These are phyloP conservation scores for Eimeria brunetti DNA, from an alignment of 169 alveolate genomes.

Conservation along the genomic window DNA sequence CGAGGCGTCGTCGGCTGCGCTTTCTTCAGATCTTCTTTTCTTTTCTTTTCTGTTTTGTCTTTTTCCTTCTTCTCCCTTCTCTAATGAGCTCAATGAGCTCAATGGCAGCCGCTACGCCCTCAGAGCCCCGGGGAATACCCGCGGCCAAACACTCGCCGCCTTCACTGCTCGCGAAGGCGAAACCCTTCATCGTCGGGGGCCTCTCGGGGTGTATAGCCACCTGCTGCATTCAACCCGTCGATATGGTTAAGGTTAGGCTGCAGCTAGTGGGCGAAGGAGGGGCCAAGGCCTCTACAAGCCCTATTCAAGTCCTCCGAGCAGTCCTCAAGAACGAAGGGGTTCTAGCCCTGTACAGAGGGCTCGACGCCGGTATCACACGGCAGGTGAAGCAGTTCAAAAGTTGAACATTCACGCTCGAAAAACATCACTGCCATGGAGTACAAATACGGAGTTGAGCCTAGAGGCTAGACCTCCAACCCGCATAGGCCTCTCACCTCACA, in stretches of 20 bases:
- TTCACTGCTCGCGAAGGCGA: conserved; percentile 25
- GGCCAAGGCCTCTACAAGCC: conserved; percentile 85
- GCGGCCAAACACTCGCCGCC: background rate
- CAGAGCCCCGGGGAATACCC: conserved; percentile 20
- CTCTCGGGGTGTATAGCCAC: conserved; percentile 94
- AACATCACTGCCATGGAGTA: no score
- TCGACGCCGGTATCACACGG: conserved; percentile 97
- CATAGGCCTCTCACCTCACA: no score
- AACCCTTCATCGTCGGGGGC: conserved; percentile 93
- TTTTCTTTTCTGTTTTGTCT: background rate
- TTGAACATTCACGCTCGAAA: background rate
- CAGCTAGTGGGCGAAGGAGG: conserved; percentile 92
- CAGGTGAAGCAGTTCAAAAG: conserved; percentile 81
- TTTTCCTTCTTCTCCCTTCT: background rate
- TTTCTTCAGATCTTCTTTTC: no score
- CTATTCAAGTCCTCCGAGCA: conserved; percentile 85
- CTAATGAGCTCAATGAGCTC: background rate
- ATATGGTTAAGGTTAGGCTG: conserved; percentile 92
- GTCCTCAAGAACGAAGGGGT: conserved; percentile 84
- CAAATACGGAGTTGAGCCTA: no score
- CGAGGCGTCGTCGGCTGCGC: background rate
- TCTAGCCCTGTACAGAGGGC: conserved; percentile 92
- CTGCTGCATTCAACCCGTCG: conserved; percentile 91
- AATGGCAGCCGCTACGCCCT: background rate
- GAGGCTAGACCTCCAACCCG: no score